Evolutionary conservation across 495 filamentous ascomycete genomes (phyloP).

Genomic region (Aspergillus indologenus): DNA sequence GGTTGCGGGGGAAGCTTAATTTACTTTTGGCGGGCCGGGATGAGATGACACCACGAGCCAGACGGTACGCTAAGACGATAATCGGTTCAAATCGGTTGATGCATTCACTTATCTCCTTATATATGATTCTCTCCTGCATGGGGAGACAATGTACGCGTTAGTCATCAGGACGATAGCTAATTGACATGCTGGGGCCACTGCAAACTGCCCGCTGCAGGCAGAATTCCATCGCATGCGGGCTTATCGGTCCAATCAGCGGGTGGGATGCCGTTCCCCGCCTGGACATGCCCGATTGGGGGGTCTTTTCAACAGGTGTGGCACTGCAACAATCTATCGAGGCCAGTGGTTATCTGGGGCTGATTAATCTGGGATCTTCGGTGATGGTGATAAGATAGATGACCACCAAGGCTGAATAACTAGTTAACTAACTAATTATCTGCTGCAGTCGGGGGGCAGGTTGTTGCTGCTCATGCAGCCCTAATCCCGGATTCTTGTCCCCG

Average conservation of each 20-base stretch:
- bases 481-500: too few species aligned
- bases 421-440: too few species aligned
- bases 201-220: not conserved
- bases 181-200: not conserved
- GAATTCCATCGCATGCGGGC: not conserved
- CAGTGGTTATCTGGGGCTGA: too few species aligned
- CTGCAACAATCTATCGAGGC: not conserved
- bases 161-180: not conserved
- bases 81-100: too few species aligned
- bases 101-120: too few species aligned
- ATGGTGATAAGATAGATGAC: too few species aligned
- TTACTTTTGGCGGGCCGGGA: not conserved
- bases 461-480: too few species aligned
- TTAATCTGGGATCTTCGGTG: too few species aligned
- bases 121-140: too few species aligned
- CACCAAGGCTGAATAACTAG: too few species aligned
- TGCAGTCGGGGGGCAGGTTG: too few species aligned
- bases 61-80: too few species aligned
- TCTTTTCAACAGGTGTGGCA: not conserved
- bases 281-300: not conserved
- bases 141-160: not conserved
- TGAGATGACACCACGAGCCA: not conserved
- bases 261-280: not conserved
- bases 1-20: not conserved
- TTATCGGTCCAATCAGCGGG: not conserved